Base-by-base conservation (phyloP, 306 rosid genomes). In the Medicago ruthenica region DNA sequence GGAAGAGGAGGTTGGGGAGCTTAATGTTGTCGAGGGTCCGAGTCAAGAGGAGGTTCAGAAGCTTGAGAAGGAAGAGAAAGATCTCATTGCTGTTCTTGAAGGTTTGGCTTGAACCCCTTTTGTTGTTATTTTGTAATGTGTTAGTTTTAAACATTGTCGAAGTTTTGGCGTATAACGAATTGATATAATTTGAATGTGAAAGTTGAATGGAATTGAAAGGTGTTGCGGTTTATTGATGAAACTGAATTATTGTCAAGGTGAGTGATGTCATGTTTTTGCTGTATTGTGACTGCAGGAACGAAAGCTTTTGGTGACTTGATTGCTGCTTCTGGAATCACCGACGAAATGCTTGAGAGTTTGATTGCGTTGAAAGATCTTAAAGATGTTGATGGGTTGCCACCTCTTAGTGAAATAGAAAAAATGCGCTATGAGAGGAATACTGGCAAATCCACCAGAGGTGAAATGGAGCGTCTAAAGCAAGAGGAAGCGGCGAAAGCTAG, bases 291-390 rank as follows among this genome's bases (percentile, higher is more conserved):
- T 85, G 59, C 85, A 92, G 98, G 98, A 60, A 95, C 96, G 36
- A 79, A 86, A 71, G 92, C 93, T 34, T 95, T 95, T 77, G 98
- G 98, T 37, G 98, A 92, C 67, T 84, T 95, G 73, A 84, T 95
- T 85, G 87, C 93, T 73, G 87, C 93, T 68, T 95, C 98, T 47
- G 98, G 98, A 69, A 89, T 95, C 87, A 92, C 97, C 9, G 97
- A 92, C 77, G 96, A 86, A 39, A 92, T 95, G 97, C 87, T 95
- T 71, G 96, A 95, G 73, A 92, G 95, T 83, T 85, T 95, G 92
- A 88, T 95, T 82, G 93, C 88, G 0, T 74, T 95, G 83, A 95
- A 87, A 89, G 90, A 90, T 82, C 90, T 95, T 51, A 89, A 88
- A 72, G 96, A 89, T 57, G 78, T 92, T 51, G 85, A 83, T 8